phyloP scores from a whole-genome alignment of 148 eudicot genomes.

The Pouteria glomerata region DNA sequence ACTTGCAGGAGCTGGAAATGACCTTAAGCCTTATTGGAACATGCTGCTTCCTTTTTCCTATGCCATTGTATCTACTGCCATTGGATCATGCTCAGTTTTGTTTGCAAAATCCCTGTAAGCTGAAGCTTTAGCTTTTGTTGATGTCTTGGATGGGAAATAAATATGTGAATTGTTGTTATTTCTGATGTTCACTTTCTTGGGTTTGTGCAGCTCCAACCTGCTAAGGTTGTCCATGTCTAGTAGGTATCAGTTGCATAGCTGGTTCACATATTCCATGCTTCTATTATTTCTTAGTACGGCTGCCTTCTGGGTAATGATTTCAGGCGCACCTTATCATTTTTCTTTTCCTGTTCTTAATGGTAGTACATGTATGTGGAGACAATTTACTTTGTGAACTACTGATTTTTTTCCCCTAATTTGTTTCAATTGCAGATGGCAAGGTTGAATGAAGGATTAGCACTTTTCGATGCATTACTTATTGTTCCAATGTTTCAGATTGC shows the following conservation, averaged over 20 bases:
- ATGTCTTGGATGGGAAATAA: not conserved
- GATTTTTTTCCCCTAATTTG: constrained; percentile 6
- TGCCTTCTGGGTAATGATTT: constrained; percentile 81
- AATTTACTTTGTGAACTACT: constrained; percentile 1
- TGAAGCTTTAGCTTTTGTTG: constrained; percentile 11
- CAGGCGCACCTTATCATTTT: not conserved
- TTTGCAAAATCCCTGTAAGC: constrained; percentile 94
- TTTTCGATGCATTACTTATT: constrained; percentile 89
- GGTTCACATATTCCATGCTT: constrained; percentile 94
- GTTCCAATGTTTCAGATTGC: constrained; percentile 98
- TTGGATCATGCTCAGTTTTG: constrained; percentile 93
- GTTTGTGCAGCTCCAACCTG: constrained; percentile 74
- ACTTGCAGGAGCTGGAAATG: constrained; percentile 54
- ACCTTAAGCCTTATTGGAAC: constrained; percentile 63
- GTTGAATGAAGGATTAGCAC: constrained; percentile 85
- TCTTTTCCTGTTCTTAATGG: not conserved
- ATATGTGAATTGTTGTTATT: not conserved
- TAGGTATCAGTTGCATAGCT: constrained; percentile 68
- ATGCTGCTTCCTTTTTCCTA: constrained; percentile 90
- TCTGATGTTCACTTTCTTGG: constrained; percentile 9
- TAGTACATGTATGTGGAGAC: not conserved
- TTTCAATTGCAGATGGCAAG: constrained; percentile 74
- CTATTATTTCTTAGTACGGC: constrained; percentile 86
- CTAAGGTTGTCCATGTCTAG: constrained; percentile 88
- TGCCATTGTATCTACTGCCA: constrained; percentile 92